phyloP scores from a whole-genome alignment of 2,329 filamentous ascomycete species.

The Nemania sp. region DNA sequence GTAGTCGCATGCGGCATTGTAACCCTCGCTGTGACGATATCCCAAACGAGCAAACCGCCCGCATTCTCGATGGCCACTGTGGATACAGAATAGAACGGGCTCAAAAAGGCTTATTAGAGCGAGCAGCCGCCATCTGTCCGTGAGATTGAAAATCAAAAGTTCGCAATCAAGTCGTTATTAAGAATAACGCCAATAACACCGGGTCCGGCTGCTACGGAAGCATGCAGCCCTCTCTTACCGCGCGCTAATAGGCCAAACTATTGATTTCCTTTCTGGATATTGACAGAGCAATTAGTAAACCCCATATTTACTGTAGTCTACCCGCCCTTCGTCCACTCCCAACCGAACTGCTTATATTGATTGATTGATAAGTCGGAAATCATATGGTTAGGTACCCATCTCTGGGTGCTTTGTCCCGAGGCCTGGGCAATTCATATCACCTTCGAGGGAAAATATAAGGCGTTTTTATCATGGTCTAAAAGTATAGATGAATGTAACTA shows the following conservation, averaged over 20 bases:
- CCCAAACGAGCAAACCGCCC: constrained; percentile 30
- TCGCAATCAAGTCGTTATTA: constrained; percentile 15
- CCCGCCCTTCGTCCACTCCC: neutral
- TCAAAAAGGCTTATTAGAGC: constrained; percentile 13
- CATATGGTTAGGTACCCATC: neutral
- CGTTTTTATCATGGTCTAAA: too few species aligned
- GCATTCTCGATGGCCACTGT: constrained; percentile 21
- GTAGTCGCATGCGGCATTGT: constrained; percentile 37
- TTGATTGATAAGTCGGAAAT: constrained; percentile 18
- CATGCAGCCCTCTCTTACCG: constrained; percentile 34
- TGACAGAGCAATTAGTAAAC: constrained; percentile 20
- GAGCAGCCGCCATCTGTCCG: constrained; percentile 23
- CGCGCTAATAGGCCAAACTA: constrained; percentile 36
- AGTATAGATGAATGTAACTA: too few species aligned
- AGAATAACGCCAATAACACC: constrained; percentile 6
- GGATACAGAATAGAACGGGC: constrained; percentile 5
- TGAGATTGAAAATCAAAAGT: constrained; percentile 25
- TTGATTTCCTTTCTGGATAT: constrained; percentile 28
- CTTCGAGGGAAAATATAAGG: neutral
- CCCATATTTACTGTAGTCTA: constrained; percentile 2
- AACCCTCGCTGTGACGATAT: constrained; percentile 35
- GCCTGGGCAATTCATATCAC: neutral
- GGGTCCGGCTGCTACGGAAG: constrained; percentile 10
- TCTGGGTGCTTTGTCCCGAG: neutral
- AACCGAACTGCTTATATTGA: constrained; percentile 12